Evolutionary conservation across 768 basidiomycete species (phyloP).

Genomic region (Suillus luteus): DNA sequence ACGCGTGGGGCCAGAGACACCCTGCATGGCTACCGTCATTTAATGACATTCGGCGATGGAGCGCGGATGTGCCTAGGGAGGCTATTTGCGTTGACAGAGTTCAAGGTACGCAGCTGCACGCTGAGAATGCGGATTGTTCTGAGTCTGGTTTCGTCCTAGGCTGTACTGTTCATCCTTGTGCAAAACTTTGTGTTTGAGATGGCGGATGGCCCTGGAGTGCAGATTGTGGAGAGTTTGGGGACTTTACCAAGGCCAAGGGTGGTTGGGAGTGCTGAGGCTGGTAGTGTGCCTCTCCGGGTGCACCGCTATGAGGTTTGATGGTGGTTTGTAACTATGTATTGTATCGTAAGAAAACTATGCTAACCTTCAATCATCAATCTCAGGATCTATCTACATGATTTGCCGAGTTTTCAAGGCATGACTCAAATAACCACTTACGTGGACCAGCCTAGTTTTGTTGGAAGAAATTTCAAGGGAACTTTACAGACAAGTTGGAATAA

Average conservation of each 20-base stretch:
- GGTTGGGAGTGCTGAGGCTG: conserved; percentile 19
- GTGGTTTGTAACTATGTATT: not conserved
- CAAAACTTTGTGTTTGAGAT: conserved; percentile 36
- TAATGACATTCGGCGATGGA: conserved; percentile 48
- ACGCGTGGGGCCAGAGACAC: conserved; percentile 24
- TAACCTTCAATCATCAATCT: not conserved
- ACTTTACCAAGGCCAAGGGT: conserved; percentile 40
- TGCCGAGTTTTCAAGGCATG: too few species aligned
- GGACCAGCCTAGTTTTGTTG: too few species aligned
- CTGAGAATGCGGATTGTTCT: not conserved
- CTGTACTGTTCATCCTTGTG: conserved; percentile 39
- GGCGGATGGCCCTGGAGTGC: conserved; percentile 41
- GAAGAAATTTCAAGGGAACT: too few species aligned
- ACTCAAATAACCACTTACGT: too few species aligned
- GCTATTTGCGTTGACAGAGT: conserved; percentile 42
- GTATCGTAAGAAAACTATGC: not conserved
- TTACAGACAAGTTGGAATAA: too few species aligned
- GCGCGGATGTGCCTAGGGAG: conserved; percentile 48
- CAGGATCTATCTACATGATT: not conserved
- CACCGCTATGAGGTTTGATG: conserved; percentile 6
- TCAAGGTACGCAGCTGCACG: conserved; percentile 35
- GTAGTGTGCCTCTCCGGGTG: conserved; percentile 19
- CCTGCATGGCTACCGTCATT: conserved; percentile 40
- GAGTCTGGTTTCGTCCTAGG: conserved; percentile 26
- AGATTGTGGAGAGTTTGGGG: conserved; percentile 25